Percentiles rank a stretch among this genome's conserved stretches.
These are phyloP conservation scores for Aspergillus diversus DNA, from an alignment of 495 filamentous ascomycete species.

Conservation along the genomic window DNA sequence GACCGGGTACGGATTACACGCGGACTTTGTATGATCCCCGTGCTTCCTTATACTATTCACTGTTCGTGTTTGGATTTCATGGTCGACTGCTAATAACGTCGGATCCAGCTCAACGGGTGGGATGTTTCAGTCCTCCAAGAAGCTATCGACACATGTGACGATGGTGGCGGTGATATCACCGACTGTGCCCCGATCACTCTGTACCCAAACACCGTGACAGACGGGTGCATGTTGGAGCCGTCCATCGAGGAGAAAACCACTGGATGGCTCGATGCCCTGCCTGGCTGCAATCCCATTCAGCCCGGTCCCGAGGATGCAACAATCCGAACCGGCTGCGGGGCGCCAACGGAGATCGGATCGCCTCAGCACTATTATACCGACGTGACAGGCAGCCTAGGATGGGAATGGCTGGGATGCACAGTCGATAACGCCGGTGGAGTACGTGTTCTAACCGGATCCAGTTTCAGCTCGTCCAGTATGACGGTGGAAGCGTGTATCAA, in stretches of 20 bases:
- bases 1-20: constrained; percentile 18
- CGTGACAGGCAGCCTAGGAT: background rate
- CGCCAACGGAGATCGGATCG: background rate
- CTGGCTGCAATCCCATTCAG: constrained; percentile 15
- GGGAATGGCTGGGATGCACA: constrained; percentile 13
- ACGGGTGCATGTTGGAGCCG: constrained; percentile 12
- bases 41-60: background rate
- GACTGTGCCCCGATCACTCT: constrained; percentile 12
- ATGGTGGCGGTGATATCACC: constrained; percentile 14
- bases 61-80: background rate
- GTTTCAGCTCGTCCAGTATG: background rate
- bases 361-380: constrained; percentile 17
- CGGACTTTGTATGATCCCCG: constrained; percentile 14
- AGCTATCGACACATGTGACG: constrained; percentile 16
- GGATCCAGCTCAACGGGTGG: constrained; percentile 20
- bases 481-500: background rate
- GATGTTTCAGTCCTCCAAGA: constrained; percentile 18
- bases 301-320: constrained; percentile 7
- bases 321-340: background rate
- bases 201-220: background rate
- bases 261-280: constrained; percentile 14
- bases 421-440: background rate
- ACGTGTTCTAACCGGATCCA: background rate
- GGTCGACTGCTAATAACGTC: background rate
- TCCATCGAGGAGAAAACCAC: constrained; percentile 11